Conservation (phyloP, 208 protist species). For the Trypanosoma vivax region DNA sequence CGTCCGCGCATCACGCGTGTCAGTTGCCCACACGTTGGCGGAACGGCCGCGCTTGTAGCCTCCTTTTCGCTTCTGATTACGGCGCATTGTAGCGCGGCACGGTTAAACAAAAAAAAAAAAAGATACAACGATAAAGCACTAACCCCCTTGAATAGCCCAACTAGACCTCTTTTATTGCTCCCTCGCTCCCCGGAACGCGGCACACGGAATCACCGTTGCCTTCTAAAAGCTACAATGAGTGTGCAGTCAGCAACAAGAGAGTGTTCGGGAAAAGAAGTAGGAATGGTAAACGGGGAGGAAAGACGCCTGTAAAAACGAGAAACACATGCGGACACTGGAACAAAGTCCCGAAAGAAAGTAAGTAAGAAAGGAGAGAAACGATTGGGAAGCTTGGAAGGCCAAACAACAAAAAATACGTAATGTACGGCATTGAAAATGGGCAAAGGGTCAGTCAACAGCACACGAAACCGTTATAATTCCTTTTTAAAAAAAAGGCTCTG, state of each 20-base stretch:
- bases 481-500: too few species aligned
- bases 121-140: too few species aligned
- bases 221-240: too few species aligned
- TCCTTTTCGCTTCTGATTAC: conserved; percentile 71
- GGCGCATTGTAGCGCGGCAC: too few species aligned
- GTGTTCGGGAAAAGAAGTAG: conserved; percentile 7
- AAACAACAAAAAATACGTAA: neutral
- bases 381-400: neutral
- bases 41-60: conserved; percentile 16
- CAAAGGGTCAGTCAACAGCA: too few species aligned
- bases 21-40: conserved; percentile 51
- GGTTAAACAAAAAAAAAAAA: too few species aligned
- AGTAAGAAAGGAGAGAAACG: conserved; percentile 6
- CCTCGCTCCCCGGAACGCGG: neutral
- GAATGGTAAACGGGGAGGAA: conserved; percentile 7
- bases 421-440: too few species aligned
- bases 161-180: neutral
- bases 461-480: too few species aligned
- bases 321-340: neutral
- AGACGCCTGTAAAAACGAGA: conserved; percentile 4
- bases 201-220: too few species aligned
- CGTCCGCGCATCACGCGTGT: conserved; percentile 45
- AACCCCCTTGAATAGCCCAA: too few species aligned
- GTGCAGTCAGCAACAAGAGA: conserved; percentile 4
- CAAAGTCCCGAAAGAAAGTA: neutral